phyloP scores from a whole-genome alignment of 768 basidiomycete species.

The Vishniacozyma victoriae region DNA sequence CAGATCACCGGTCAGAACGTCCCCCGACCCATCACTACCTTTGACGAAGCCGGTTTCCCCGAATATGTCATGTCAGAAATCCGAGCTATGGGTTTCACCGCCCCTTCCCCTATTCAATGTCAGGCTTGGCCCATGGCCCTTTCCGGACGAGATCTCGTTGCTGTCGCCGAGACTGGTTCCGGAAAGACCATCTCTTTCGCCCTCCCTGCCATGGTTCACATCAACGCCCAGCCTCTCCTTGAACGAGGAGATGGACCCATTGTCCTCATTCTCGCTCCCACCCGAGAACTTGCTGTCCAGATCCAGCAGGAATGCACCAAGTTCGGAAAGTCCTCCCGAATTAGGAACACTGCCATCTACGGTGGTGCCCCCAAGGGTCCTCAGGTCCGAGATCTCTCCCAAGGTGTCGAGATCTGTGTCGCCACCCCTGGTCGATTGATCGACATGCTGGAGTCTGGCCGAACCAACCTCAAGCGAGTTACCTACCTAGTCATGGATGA shows the following conservation, averaged over 20 bases:
- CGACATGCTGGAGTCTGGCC: conserved; percentile 95
- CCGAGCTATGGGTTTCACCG: conserved; percentile 82
- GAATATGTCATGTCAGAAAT: conserved; percentile 93
- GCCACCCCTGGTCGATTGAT: conserved; percentile 99
- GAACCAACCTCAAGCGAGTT: conserved; percentile 90
- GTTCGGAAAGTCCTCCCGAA: conserved; percentile 83
- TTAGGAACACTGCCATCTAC: conserved; percentile 97
- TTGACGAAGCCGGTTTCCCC: conserved; percentile 93
- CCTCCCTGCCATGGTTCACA: conserved; percentile 97
- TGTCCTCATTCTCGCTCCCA: conserved; percentile 91
- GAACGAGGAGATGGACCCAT: conserved; percentile 94
- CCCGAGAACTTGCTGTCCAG: conserved; percentile 96
- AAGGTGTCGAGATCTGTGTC: conserved; percentile 95
- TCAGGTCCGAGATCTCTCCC: conserved; percentile 94
- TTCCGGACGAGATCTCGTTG: conserved; percentile 79
- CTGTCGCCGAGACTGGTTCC: conserved; percentile 96
- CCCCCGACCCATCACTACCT: conserved; percentile 80
- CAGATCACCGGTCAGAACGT: conserved; percentile 83
- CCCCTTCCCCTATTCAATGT: conserved; percentile 93
- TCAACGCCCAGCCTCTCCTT: conserved; percentile 96
- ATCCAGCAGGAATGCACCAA: conserved; percentile 98
- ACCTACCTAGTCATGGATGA: conserved; percentile 99
- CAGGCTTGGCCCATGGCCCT: conserved; percentile 99
- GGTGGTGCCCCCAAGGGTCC: conserved; percentile 98
- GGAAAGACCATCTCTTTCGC: conserved; percentile 99